Base-by-base conservation (phyloP, 352 stramenopile genomes). In the Globisporangium acanthophoron region DNA sequence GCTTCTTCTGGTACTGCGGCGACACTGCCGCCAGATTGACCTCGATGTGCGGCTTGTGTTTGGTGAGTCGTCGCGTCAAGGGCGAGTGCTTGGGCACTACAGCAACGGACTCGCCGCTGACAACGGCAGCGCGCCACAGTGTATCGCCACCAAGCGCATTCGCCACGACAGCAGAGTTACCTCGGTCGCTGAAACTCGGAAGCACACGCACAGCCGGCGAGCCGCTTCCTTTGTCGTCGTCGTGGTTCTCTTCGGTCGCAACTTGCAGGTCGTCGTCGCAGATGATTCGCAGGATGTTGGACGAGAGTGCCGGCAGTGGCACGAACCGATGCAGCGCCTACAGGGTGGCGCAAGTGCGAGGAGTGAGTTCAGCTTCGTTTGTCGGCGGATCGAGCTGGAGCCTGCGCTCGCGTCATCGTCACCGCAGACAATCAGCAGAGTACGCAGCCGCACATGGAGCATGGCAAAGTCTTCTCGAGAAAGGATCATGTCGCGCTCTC, bases 261-360 rank as follows among this genome's bases (percentile, higher is more conserved):
- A 87, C 71, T 58, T 85, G 61, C 4, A 87, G 61, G 33, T 84
- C 77, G 39, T 83, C 71, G 20, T 87, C 77, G 21, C 76, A 84
- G 18, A 73, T 55, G 1, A 87, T 65, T 12, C 69, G 77, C 48
- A 87, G 13, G 52, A 85, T 83, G 21, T 71, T 71, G 2, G 77
- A 80, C 2, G 67, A 68, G 21, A 87, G 56, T 31, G 77, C 77
- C 6, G 77, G 77, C 41, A 87, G 52, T 4, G 77, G 73, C 39
- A 87, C 70, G 15, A 85, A 69, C 16, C 70, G 70, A 56, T 87
- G 77, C 43, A 87, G 75, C 18, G 62, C 59, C 65, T 76, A 47
- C 24, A 51, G 16, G 3, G 12, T 43, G 16, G 37, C 5, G 37
- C 37, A 43, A 15, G 12, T 18, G 37, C 35, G 35, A 41, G 35